A percentile compares a stretch with the other conserved stretches of the same genome.
Evolutionary conservation across 1,284 basidiomycete species (phyloP).

Genomic region (Takashimella tepidaria): DNA sequence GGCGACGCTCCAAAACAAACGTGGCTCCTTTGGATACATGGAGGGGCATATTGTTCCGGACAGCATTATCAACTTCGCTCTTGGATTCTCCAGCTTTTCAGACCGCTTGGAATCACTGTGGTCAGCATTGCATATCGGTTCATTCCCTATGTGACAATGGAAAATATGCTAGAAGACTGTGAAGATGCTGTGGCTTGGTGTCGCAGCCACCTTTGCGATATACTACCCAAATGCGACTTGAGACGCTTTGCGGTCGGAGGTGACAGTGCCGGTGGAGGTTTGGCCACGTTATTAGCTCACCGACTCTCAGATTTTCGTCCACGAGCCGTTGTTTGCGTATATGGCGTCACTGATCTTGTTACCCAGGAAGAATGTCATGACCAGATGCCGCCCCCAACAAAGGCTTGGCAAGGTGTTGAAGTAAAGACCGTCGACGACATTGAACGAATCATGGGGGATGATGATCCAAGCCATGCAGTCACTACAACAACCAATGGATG

Average conservation of each 20-base stretch:
- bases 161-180: conserved; percentile 14
- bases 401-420: conserved; percentile 1
- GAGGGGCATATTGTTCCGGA: conserved; percentile 22
- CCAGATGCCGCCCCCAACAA: background rate
- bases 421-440: conserved; percentile 20
- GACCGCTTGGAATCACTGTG: conserved; percentile 8
- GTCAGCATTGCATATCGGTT: conserved; percentile 16
- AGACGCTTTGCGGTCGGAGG: conserved; percentile 26
- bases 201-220: conserved; percentile 3
- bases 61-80: conserved; percentile 14
- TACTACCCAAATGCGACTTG: conserved; percentile 22
- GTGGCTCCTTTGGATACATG: conserved; percentile 36
- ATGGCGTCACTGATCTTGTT: conserved; percentile 1
- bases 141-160: conserved; percentile 10
- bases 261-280: conserved; percentile 29
- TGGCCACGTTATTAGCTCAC: conserved; percentile 13
- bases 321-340: conserved; percentile 1
- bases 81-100: conserved; percentile 16
- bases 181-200: conserved; percentile 14
- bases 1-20: conserved; percentile 1
- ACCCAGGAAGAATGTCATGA: background rate
- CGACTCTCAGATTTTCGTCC: conserved; percentile 4
- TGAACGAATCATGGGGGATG: conserved; percentile 7
- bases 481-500: background rate
- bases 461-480: conserved; percentile 7